A percentile compares a stretch with the other conserved stretches of the same genome.
Conservation (phyloP, 202 grass and related monocot genomes). For the Zoysia matrella region DNA sequence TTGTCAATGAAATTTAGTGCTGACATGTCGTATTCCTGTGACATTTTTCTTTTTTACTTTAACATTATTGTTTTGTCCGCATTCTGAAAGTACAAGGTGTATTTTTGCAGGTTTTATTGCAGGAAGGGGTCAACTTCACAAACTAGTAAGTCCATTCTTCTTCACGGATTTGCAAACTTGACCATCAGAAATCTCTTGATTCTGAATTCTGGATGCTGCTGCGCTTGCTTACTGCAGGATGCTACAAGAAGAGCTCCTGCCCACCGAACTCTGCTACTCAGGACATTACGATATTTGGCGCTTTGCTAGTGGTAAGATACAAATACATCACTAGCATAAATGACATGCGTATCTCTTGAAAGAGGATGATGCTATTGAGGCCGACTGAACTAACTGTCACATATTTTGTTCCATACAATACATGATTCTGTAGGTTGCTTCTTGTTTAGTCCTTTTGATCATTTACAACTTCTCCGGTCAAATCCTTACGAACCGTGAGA, state of each 20-base stretch:
- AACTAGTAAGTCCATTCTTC: constrained; percentile 61
- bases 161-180: constrained; percentile 25
- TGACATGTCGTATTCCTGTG: too few species aligned
- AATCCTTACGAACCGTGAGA: constrained; percentile 83
- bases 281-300: constrained; percentile 97
- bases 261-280: constrained; percentile 76
- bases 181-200: not conserved
- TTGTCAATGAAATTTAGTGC: not conserved
- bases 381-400: not conserved
- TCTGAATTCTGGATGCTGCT: not conserved
- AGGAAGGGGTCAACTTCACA: constrained; percentile 79
- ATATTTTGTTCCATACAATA: not conserved
- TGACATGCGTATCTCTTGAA: not conserved
- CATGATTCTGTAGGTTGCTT: constrained; percentile 50
- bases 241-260: constrained; percentile 83
- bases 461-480: constrained; percentile 98
- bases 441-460: constrained; percentile 73
- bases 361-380: not conserved
- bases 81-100: constrained; percentile 29
- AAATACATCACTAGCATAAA: not conserved
- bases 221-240: constrained; percentile 58
- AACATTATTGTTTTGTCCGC: not conserved
- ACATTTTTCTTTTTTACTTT: too few species aligned
- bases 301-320: constrained; percentile 71
- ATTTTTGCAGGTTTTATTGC: constrained; percentile 75